A percentile compares a stretch with the other conserved stretches of the same genome.
phyloP scores from a whole-genome alignment of 495 filamentous ascomycete species.

The Penicillium nucicola region DNA sequence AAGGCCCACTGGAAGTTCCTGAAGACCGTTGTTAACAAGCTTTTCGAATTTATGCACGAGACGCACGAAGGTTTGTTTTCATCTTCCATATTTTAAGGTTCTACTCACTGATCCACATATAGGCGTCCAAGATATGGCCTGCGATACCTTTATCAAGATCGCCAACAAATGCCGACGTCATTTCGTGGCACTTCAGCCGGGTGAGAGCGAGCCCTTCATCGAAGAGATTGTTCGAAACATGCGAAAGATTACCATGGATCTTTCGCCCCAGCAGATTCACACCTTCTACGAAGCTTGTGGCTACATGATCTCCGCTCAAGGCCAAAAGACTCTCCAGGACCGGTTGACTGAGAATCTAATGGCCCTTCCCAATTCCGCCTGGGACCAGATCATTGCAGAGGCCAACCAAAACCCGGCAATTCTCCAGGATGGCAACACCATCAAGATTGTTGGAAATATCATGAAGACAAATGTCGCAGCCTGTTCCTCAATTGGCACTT shows the following conservation, averaged over 20 bases:
- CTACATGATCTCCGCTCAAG: conserved; percentile 98
- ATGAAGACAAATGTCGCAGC: conserved; percentile 99
- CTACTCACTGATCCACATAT: conserved; percentile 25
- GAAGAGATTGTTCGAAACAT: conserved; percentile 97
- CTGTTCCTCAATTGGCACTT: conserved; percentile 90
- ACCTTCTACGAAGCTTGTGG: conserved; percentile 99
- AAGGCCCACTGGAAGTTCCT: conserved; percentile 99
- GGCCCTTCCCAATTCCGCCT: conserved; percentile 87
- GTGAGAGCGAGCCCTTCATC: conserved; percentile 93
- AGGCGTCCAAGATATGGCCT: conserved; percentile 99
- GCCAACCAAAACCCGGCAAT: conserved; percentile 79
- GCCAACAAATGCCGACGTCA: conserved; percentile 96
- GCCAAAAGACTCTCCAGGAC: conserved; percentile 87
- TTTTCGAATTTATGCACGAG: conserved; percentile 99
- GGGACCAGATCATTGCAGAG: conserved; percentile 86
- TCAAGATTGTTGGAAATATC: conserved; percentile 97
- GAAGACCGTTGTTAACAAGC: conserved; percentile 99
- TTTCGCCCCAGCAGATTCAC: conserved; percentile 94
- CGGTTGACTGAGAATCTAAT: conserved; percentile 89
- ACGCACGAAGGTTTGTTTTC: conserved; percentile 80
- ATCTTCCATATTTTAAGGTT: background rate
- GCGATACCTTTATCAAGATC: conserved; percentile 99
- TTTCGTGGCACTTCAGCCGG: conserved; percentile 93
- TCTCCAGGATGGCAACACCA: conserved; percentile 86
- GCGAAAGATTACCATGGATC: conserved; percentile 89